Evolutionary conservation across 805 yeast species (phyloP).

Genomic region (Ogataea angusta): DNA sequence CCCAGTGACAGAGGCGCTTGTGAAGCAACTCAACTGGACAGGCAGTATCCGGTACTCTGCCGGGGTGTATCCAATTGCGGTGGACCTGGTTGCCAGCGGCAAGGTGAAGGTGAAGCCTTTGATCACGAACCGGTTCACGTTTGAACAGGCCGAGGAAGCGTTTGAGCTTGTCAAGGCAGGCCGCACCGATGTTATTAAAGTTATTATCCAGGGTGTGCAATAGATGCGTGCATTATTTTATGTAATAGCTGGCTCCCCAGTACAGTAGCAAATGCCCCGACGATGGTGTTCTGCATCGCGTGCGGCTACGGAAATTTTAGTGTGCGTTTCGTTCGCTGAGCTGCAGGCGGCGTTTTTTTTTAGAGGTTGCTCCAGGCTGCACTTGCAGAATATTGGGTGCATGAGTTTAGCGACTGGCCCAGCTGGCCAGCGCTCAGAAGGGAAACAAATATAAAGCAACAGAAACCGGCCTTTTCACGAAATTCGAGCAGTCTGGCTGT

Average conservation of each 20-base stretch:
- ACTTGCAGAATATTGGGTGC: conserved; percentile 1
- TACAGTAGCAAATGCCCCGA: not conserved
- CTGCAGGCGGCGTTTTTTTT: not conserved
- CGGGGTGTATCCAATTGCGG: conserved; percentile 74
- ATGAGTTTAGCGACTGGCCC: conserved; percentile 1
- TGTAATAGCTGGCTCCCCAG: not conserved
- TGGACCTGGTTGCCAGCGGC: conserved; percentile 60
- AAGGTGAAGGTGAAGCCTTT: conserved; percentile 63
- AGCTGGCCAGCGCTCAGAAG: not conserved
- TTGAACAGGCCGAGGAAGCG: conserved; percentile 75
- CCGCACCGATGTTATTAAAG: conserved; percentile 59
- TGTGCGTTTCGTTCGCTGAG: not conserved
- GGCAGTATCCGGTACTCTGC: conserved; percentile 80
- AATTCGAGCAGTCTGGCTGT: conserved; percentile 3
- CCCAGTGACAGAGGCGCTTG: conserved; percentile 68
- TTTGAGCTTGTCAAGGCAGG: conserved; percentile 63
- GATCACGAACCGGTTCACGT: conserved; percentile 70
- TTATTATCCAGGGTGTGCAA: conserved; percentile 72
- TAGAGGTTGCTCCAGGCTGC: not conserved
- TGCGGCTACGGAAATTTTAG: conserved; percentile 3
- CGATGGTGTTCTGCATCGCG: not conserved
- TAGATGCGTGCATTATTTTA: not conserved
- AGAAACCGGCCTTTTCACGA: not conserved
- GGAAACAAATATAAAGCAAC: conserved; percentile 10
- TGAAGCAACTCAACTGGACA: conserved; percentile 63